phyloP scores from a whole-genome alignment of 768 basidiomycete genomes.

The Fibroporia radiculosa region DNA sequence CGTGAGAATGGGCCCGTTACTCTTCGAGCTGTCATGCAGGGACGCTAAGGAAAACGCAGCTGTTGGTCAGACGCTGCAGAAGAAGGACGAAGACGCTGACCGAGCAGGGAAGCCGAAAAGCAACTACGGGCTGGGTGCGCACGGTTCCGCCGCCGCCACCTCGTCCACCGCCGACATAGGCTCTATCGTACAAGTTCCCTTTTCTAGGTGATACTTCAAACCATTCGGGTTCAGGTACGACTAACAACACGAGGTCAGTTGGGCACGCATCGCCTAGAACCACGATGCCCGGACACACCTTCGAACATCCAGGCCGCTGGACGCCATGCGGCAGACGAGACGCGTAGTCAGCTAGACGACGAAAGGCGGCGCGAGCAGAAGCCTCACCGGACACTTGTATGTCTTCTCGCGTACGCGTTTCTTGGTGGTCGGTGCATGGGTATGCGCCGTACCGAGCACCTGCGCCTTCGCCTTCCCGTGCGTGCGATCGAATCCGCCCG shows the following conservation, averaged over 20 bases:
- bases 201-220: constrained; percentile 59
- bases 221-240: constrained; percentile 62
- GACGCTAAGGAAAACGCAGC: no score
- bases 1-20: no score
- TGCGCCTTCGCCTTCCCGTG: constrained; percentile 1
- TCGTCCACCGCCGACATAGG: no score
- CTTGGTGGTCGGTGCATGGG: constrained; percentile 3
- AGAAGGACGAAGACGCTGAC: no score
- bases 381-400: constrained; percentile 42
- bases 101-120: no score
- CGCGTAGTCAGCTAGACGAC: not conserved
- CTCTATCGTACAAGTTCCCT: constrained; percentile 52
- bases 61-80: no score
- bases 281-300: constrained; percentile 27
- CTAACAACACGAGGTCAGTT: constrained; percentile 22
- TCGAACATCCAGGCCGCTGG: constrained; percentile 41
- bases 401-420: constrained; percentile 32
- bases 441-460: not conserved
- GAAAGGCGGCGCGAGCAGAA: not conserved
- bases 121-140: no score
- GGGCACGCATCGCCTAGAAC: not conserved
- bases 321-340: not conserved
- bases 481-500: not conserved
- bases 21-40: no score
- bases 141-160: no score